Conservation (phyloP, 768 basidiomycete species). For the Astraeus odoratus region DNA sequence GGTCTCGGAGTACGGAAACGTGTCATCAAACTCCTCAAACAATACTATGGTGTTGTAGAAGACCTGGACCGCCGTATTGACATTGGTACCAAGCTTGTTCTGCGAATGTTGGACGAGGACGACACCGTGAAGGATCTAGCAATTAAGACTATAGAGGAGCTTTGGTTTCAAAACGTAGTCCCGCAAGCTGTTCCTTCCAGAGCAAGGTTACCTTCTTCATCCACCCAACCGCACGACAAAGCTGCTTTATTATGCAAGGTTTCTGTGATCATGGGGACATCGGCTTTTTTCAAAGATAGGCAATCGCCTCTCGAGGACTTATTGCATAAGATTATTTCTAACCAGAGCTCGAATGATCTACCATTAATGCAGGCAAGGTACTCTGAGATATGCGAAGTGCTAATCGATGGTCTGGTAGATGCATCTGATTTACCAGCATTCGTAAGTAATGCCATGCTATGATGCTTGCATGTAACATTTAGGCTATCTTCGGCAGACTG, state of each 20-base stretch:
- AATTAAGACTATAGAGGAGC: constrained; percentile 80
- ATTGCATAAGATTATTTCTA: constrained; percentile 73
- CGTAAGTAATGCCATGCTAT: constrained; percentile 35
- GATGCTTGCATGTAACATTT: neutral
- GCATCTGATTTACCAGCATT: constrained; percentile 74
- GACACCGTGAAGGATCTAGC: constrained; percentile 93
- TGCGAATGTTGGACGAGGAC: constrained; percentile 88
- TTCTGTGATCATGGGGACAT: constrained; percentile 78
- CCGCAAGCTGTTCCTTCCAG: constrained; percentile 32
- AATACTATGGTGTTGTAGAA: constrained; percentile 64
- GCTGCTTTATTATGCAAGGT: constrained; percentile 56
- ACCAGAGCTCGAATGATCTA: constrained; percentile 55
- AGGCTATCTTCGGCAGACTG: constrained; percentile 42
- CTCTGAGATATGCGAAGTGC: constrained; percentile 70
- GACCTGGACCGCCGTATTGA: constrained; percentile 60
- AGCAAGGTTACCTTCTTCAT: constrained; percentile 23
- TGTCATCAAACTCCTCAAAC: constrained; percentile 89
- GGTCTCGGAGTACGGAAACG: constrained; percentile 91
- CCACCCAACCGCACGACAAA: constrained; percentile 41
- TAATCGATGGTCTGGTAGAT: constrained; percentile 88
- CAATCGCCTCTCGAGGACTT: constrained; percentile 82
- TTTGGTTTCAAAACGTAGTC: constrained; percentile 64
- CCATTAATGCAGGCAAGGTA: constrained; percentile 58
- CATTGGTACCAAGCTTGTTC: constrained; percentile 74
- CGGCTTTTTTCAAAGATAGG: constrained; percentile 74